A percentile compares a stretch with the other conserved stretches of the same genome.
These are phyloP conservation scores for Neonectria punicea DNA, from an alignment of 2,329 filamentous ascomycete species.

Conservation along the genomic window DNA sequence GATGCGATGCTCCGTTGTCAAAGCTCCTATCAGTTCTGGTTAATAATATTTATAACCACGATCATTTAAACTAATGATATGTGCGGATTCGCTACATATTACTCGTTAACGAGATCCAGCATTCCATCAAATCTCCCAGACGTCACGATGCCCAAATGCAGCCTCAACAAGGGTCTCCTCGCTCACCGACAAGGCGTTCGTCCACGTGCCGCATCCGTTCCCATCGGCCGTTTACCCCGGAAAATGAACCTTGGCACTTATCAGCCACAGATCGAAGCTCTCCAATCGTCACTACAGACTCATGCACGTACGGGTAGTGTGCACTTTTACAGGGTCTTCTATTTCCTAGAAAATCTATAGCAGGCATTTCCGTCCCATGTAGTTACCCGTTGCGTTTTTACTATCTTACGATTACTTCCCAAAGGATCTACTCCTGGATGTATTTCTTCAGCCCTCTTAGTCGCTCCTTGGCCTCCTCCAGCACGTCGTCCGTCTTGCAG, in stretches of 20 bases:
- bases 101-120: not conserved
- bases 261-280: not conserved
- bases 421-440: constrained; percentile 54
- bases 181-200: not conserved
- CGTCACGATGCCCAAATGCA: not conserved
- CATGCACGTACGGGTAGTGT: too few species aligned
- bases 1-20: too few species aligned
- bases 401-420: constrained; percentile 5
- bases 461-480: constrained; percentile 81
- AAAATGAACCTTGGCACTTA: not conserved
- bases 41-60: too few species aligned
- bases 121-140: not conserved
- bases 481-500: constrained; percentile 90
- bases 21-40: not conserved
- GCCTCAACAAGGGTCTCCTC: not conserved
- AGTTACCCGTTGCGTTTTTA: constrained; percentile 3
- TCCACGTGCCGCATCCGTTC: not conserved
- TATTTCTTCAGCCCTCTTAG: constrained; percentile 79
- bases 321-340: not conserved
- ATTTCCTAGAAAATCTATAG: constrained; percentile 17
- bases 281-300: not conserved
- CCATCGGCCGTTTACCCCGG: not conserved
- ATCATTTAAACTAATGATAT: not conserved
- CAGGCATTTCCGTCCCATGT: constrained; percentile 8
- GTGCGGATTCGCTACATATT: not conserved